These are phyloP conservation scores for Purshia tridentata DNA, from an alignment of 306 rosid genomes.

Conservation along the genomic window DNA sequence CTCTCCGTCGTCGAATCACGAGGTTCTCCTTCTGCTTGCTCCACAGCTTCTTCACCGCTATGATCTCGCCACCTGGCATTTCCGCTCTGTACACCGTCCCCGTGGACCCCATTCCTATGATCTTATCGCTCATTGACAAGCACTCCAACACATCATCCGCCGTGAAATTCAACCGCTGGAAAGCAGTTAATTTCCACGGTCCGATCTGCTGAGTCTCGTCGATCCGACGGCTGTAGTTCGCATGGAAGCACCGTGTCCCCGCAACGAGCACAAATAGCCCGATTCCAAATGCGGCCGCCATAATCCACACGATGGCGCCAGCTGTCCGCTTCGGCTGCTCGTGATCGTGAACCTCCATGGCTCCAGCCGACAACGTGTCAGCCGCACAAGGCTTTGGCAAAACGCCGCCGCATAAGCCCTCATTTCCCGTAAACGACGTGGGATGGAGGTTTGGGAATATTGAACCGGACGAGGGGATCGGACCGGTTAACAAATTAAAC, in stretches of 20 bases:
- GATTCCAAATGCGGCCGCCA: conserved; percentile 87
- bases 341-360: conserved; percentile 31
- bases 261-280: conserved; percentile 79
- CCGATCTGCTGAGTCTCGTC: conserved; percentile 47
- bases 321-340: conserved; percentile 66
- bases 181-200: conserved; percentile 87
- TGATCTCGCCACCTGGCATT: conserved; percentile 93
- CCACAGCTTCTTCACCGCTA: conserved; percentile 88
- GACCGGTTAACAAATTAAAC: conserved; percentile 73
- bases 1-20: conserved; percentile 66
- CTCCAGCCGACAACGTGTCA: conserved; percentile 33
- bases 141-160: conserved; percentile 87
- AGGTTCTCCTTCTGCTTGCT: conserved; percentile 62
- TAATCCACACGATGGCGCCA: conserved; percentile 83
- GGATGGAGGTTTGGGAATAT: conserved; percentile 64
- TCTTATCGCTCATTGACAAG: conserved; percentile 63
- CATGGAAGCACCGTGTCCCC: conserved; percentile 81
- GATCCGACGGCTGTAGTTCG: conserved; percentile 54
- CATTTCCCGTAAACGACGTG: conserved; percentile 76
- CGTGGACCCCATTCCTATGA: conserved; percentile 85
- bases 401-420: conserved; percentile 65
- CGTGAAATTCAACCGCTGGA: conserved; percentile 83
- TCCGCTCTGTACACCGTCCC: conserved; percentile 85
- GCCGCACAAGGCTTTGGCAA: conserved; percentile 58
- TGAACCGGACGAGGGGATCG: conserved; percentile 63